phyloP scores from a whole-genome alignment of 306 rosid genomes.

The Casuarina cunninghamiana region DNA sequence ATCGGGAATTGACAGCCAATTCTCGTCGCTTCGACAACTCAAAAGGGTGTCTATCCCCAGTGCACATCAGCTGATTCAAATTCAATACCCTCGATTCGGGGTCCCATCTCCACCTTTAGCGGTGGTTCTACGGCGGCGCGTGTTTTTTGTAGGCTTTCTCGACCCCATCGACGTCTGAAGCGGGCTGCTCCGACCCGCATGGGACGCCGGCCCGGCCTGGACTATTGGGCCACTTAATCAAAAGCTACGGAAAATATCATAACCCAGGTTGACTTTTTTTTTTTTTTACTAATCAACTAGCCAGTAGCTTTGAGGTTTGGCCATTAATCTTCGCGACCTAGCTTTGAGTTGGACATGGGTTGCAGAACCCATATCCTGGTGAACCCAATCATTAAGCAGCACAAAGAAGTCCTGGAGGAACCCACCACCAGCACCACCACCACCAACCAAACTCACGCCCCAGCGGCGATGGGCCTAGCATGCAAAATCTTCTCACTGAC shows the following conservation, averaged over 20 bases:
- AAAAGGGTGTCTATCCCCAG: slow-evolving; percentile 62
- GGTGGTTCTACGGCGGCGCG: slow-evolving; percentile 44
- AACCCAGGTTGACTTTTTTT: too few species aligned
- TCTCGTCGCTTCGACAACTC: slow-evolving; percentile 70
- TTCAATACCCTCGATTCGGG: slow-evolving; percentile 57
- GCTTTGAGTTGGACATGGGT: neutral
- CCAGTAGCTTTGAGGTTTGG: too few species aligned
- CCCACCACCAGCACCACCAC: too few species aligned
- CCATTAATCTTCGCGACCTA: too few species aligned
- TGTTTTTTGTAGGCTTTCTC: slow-evolving; percentile 38
- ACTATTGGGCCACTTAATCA: slow-evolving; percentile 71
- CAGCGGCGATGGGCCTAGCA: too few species aligned
- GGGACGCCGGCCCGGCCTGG: slow-evolving; percentile 82
- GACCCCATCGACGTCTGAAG: slow-evolving; percentile 52
- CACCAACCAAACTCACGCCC: too few species aligned
- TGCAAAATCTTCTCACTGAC: too few species aligned
- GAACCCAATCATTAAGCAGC: neutral
- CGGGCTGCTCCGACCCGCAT: slow-evolving; percentile 85
- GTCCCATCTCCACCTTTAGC: slow-evolving; percentile 7
- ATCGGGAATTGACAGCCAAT: slow-evolving; percentile 30
- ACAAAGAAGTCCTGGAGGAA: neutral
- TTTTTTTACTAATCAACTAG: neutral
- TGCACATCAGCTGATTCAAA: slow-evolving; percentile 80
- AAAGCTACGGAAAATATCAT: too few species aligned
- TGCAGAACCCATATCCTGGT: neutral